Evolutionary conservation across 2,329 filamentous ascomycete species (phyloP).

Genomic region (Talaromyces sp.): DNA sequence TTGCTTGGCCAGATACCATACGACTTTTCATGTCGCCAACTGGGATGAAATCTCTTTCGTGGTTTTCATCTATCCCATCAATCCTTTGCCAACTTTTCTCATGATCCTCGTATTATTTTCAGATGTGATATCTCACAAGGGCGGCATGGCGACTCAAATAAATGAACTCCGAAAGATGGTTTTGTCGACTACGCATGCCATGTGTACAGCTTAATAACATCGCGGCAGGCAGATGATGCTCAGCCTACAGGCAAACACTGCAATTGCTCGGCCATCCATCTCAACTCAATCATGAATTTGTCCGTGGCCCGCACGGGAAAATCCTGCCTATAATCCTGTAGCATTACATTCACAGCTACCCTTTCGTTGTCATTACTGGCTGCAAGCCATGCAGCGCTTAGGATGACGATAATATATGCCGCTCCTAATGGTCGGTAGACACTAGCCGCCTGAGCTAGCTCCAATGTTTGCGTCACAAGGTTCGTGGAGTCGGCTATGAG

Average conservation of each 20-base stretch:
- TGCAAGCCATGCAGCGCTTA: constrained; percentile 27
- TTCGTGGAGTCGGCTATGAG: constrained; percentile 22
- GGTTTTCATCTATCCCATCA: neutral
- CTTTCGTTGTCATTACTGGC: constrained; percentile 23
- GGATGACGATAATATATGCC: constrained; percentile 28
- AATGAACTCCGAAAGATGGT: neutral
- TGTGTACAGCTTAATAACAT: neutral
- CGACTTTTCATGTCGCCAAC: neutral
- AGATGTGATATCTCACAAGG: neutral
- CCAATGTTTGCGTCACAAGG: constrained; percentile 28
- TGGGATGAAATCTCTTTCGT: neutral
- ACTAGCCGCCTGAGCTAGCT: constrained; percentile 26
- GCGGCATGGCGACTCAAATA: neutral
- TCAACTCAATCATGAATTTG: constrained; percentile 7
- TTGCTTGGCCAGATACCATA: neutral
- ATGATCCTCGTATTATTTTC: neutral
- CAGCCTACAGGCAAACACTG: neutral
- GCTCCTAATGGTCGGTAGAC: constrained; percentile 34
- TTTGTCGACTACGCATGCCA: neutral
- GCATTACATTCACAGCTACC: constrained; percentile 18
- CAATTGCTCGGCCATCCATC: neutral
- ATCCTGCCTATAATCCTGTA: constrained; percentile 28
- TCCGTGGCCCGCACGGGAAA: constrained; percentile 22
- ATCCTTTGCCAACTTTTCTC: neutral
- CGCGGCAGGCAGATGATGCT: neutral